These are phyloP conservation scores for Tylopilus plumbeoviolaceoides DNA, from an alignment of 768 basidiomycete genomes.

Conservation along the genomic window DNA sequence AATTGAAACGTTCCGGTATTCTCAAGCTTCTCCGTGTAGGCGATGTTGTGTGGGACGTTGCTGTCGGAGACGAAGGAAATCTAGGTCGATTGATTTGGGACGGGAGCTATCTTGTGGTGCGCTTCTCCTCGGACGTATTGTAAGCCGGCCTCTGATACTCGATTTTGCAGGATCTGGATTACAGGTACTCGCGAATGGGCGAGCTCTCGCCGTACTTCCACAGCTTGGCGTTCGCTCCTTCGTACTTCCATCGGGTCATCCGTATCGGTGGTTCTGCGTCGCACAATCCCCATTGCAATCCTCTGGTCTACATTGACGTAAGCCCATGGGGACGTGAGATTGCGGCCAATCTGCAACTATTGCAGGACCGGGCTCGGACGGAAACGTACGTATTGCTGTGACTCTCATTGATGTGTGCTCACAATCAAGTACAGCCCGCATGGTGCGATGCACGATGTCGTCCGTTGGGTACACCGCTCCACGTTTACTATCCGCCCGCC, in stretches of 20 bases:
- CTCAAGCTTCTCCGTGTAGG: constrained; percentile 61
- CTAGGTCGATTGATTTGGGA: constrained; percentile 84
- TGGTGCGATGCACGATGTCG: constrained; percentile 73
- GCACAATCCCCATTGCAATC: constrained; percentile 49
- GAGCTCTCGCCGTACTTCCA: constrained; percentile 80
- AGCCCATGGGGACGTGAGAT: constrained; percentile 78
- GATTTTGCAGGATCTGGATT: constrained; percentile 69
- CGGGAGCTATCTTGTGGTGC: constrained; percentile 80
- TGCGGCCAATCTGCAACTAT: constrained; percentile 63
- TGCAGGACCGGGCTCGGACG: constrained; percentile 73
- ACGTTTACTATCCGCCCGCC: constrained; percentile 64
- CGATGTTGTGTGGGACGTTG: constrained; percentile 85
- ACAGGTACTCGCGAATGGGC: constrained; percentile 69
- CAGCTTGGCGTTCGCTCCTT: constrained; percentile 77
- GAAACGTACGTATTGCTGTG: constrained; percentile 61
- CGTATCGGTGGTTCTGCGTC: constrained; percentile 41
- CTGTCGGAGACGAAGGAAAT: constrained; percentile 83
- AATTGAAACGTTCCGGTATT: constrained; percentile 55
- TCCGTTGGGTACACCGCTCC: constrained; percentile 82
- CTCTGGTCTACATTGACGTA: constrained; percentile 69
- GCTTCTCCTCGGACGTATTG: constrained; percentile 27
- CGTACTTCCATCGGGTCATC: constrained; percentile 85
- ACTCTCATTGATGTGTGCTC: constrained; percentile 1
- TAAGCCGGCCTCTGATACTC: not conserved
- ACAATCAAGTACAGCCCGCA: constrained; percentile 52